A percentile compares a stretch with the other conserved stretches of the same genome.
phyloP scores from a whole-genome alignment of 2,329 filamentous ascomycete genomes.

The Sporothrix variecibatus region DNA sequence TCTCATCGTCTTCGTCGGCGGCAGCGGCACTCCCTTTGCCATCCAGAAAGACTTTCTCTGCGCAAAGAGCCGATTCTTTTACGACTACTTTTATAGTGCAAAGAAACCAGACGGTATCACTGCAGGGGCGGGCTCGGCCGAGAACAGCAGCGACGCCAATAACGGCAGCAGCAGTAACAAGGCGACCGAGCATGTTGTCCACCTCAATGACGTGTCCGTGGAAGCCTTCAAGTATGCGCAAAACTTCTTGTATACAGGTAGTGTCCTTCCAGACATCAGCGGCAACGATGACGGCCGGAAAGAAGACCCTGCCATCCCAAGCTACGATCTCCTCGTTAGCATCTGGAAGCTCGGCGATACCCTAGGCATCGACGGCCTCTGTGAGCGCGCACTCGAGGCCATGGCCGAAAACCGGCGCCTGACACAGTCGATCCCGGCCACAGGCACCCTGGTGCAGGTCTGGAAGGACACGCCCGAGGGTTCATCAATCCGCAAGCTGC shows the following conservation, averaged over 20 bases:
- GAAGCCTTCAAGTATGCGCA: conserved; percentile 59
- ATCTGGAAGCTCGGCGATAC: conserved; percentile 59
- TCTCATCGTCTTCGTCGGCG: conserved; percentile 56
- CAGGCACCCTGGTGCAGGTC: conserved; percentile 60
- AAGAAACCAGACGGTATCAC: not conserved
- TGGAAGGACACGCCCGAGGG: conserved; percentile 64
- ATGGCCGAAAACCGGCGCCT: conserved; percentile 58
- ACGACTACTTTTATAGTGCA: conserved; percentile 44
- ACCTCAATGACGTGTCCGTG: conserved; percentile 49
- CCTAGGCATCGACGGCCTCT: conserved; percentile 56
- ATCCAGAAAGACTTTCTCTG: conserved; percentile 62
- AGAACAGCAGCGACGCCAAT: no score
- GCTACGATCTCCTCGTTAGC: conserved; percentile 56
- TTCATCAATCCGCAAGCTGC: conserved; percentile 59
- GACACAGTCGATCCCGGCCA: conserved; percentile 59
- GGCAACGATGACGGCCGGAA: not conserved
- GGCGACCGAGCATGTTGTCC: conserved; percentile 52
- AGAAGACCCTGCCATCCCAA: conserved; percentile 45
- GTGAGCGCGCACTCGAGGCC: conserved; percentile 56
- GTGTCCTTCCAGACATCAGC: conserved; percentile 42
- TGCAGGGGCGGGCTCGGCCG: not conserved
- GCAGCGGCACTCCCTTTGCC: conserved; percentile 55
- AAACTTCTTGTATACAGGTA: conserved; percentile 55
- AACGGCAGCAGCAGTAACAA: conserved; percentile 29
- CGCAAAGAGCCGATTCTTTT: conserved; percentile 53